Conservation (phyloP, 2,329 filamentous ascomycete species). For the Emergomyces pasteurianus region DNA sequence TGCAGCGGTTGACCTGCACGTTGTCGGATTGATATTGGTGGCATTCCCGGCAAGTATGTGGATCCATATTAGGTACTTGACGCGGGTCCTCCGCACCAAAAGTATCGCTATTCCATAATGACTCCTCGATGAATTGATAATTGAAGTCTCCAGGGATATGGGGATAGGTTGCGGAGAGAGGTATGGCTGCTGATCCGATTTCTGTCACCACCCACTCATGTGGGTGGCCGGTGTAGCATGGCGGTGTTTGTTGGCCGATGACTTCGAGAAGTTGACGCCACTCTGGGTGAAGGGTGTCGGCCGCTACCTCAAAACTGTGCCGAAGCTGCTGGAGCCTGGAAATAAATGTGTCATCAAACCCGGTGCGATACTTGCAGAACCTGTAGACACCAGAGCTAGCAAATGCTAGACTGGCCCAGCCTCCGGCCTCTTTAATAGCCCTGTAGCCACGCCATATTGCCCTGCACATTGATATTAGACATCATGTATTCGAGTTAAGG, state of each 20-base stretch:
- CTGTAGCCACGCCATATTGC: slow-evolving; percentile 48
- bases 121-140: slow-evolving; percentile 30
- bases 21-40: slow-evolving; percentile 41
- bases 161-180: slow-evolving; percentile 14
- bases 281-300: slow-evolving; percentile 41
- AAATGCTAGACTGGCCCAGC: slow-evolving; percentile 46
- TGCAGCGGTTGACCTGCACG: slow-evolving; percentile 37
- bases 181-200: slow-evolving; percentile 4
- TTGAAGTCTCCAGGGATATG: slow-evolving; percentile 12
- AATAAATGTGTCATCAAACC: slow-evolving; percentile 41
- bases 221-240: slow-evolving; percentile 15
- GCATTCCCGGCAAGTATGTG: slow-evolving; percentile 35
- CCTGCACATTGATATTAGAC: slow-evolving; percentile 8
- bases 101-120: slow-evolving; percentile 35
- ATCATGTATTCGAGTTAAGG: not conserved
- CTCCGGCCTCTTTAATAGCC: slow-evolving; percentile 46
- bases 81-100: slow-evolving; percentile 43
- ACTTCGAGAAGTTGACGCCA: slow-evolving; percentile 38
- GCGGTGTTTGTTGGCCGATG: slow-evolving; percentile 11
- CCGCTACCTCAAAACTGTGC: slow-evolving; percentile 41
- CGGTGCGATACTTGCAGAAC: slow-evolving; percentile 48
- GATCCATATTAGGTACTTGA: slow-evolving; percentile 23
- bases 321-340: slow-evolving; percentile 34
- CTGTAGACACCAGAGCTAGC: slow-evolving; percentile 47
- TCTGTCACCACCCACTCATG: slow-evolving; percentile 17